Base-by-base conservation (phyloP, 1,139 yeast species). In the Pichia sp. region DNA sequence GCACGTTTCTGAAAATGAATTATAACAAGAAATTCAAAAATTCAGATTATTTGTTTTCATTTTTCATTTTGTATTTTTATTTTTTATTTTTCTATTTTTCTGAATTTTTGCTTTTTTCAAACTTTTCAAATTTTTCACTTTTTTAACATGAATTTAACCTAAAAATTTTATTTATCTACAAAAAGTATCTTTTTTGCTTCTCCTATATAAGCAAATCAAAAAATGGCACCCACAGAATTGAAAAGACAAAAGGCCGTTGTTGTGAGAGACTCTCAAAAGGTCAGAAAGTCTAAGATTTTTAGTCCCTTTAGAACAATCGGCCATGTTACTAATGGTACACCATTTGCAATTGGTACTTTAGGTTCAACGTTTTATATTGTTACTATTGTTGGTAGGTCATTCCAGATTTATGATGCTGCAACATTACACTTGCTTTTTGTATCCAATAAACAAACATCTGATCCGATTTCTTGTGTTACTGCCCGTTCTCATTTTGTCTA, bases 341-440 rank as follows among this genome's bases (percentile, higher is more conserved):
- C 98, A 3, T 87, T 90, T 66, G 89, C 96, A 13, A 74, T 90
- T 36, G 96, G 98, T 33, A 82, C 93, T 1, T 75, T 93, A 53
- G 99, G 99, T 53, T 78, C 88, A 19, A 83, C 95, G 0, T 91
- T 87, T 63, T 86, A 91, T 62, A 81, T 89, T 46, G 96, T 87
- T 14, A 91, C 99, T 0, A 83, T 89, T 39, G 96, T 93, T 30
- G 99, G 97, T 6, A 77, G 82, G 54, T 79, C 95, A 1, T 89
- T 93, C 70, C 99, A 93, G 68, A 88, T 93, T 41, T 95, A 87
- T 64, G 99, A 93, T 71, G 96, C 96, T 18, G 81, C 93, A 44
- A 89, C 88, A 7, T 75, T 93, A 57, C 95, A 88, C 62, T 74
- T 93, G 58, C 72, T 93, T 41, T 95, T 93, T 70, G 96, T 93